Conservation (phyloP, 495 filamentous ascomycete species). For the Aspergillus cavernicola region DNA sequence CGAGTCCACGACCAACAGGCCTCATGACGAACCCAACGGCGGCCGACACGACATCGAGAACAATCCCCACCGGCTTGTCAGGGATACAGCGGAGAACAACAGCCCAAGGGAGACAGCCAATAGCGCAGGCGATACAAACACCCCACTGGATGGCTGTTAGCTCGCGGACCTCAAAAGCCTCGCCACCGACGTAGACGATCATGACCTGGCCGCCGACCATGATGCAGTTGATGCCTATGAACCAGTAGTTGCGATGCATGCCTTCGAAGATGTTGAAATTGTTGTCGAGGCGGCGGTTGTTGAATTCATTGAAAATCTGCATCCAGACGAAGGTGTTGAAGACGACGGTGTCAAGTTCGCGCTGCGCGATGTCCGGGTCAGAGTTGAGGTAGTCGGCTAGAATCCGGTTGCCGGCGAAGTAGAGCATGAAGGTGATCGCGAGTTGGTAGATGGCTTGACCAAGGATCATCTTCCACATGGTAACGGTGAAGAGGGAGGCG, state of each 20-base stretch:
- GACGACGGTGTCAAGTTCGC: constrained; percentile 65
- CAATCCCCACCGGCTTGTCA: constrained; percentile 48
- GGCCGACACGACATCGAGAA: constrained; percentile 34
- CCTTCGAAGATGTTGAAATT: constrained; percentile 87
- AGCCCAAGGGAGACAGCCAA: constrained; percentile 71
- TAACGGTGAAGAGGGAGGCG: constrained; percentile 71
- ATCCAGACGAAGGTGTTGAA: constrained; percentile 98
- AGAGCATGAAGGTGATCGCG: constrained; percentile 69
- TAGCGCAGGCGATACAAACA: constrained; percentile 66
- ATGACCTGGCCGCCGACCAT: constrained; percentile 79
- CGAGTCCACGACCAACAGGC: constrained; percentile 25
- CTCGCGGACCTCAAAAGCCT: constrained; percentile 67
- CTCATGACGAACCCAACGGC: constrained; percentile 23
- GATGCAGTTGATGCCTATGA: constrained; percentile 73
- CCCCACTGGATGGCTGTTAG: constrained; percentile 71
- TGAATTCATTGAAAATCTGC: constrained; percentile 96
- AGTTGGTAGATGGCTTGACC: constrained; percentile 84
- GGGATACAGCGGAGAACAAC: constrained; percentile 66
- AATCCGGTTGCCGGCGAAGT: constrained; percentile 64
- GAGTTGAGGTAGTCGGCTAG: constrained; percentile 36
- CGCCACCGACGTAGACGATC: constrained; percentile 73
- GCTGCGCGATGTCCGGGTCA: constrained; percentile 39
- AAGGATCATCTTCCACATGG: constrained; percentile 97
- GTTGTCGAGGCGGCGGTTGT: constrained; percentile 87
- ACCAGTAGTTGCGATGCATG: constrained; percentile 72